Evolutionary conservation across 2,329 filamentous ascomycete species (phyloP), one percentile per base, ranked within the genome.

Genomic region (Tolypocladium pustulatum): DNA sequence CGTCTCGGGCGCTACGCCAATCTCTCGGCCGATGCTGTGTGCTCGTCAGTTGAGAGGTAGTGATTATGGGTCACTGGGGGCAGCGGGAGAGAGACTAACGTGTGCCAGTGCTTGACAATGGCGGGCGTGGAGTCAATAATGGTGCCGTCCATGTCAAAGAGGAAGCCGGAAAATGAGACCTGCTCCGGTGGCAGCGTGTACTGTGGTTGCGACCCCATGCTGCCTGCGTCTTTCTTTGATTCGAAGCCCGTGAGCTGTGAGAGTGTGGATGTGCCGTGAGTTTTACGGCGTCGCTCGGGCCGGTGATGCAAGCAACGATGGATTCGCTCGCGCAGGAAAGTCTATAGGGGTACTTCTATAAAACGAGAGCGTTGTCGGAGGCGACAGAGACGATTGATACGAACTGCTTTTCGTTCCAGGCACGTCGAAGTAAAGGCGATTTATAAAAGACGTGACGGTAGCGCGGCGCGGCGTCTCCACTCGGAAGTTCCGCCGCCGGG

Each of bases 111-210:
- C 73, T 90, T 90, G 57, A 85, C 80, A 46, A 94, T 86, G 10
- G 90, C 90, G 25, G 80, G 77, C 2, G 89, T 93, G 20, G 87
- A 91, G 71, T 93, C 89, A 67, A 93, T 91, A 63, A 93, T 88
- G 22, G 89, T 92, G 43, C 89, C 89, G 69, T 91, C 88, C 86
- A 90, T 89, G 69, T 91, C 88, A 66, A 90, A 87, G 7, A 89
- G 77, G 62, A 84, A 79, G 20, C 81, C 82, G 54, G 80, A 74
- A 65, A 85, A 83, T 53, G 76, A 70, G 53, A 77, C 73, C 56
- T 72, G 71, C 61, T 77, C 72, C 10, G 80, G 72, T 25, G 78
- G 75, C 36, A 76, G 73, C 49, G 68, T 72, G 63, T 74, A 81
- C 55, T 70, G 66, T 34, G 69, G 69, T 58, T 65, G 66, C 20